Base-by-base conservation (phyloP, 108 stramenopile genomes). In the Cyclotella kingstonii region DNA sequence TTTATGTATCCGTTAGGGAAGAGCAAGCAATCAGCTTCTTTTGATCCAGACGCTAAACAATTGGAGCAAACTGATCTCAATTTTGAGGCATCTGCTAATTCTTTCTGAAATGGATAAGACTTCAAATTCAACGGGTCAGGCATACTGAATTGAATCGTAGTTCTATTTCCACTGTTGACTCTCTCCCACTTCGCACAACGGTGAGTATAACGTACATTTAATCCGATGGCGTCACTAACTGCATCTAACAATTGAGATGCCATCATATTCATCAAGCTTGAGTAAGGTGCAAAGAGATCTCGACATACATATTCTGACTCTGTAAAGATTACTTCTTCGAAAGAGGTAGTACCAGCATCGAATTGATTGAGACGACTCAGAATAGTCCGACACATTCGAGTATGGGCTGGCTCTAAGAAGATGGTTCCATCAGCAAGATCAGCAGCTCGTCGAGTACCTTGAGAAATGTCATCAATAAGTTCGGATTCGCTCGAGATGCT, bases 111-210 rank as follows among this genome's bases (percentile, higher is more conserved):
- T 38, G 66, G 56, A 50, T 58, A 68, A 1, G 42, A 18, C 15
- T 41, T 46, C 39, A 51, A 51, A 36, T 49, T 68, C 14, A 68
- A 41, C 0, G 66, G 66, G 51, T 68, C 66, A 11, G 66, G 66
- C 31, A 68, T 30, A 30, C 58, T 55, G 34, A 68, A 68, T 39
- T 68, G 66, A 14, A 68, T 44, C 25, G 66, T 68, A 25, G 66
- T 68, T 57, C 46, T 58, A 28, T 68, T 68, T 9, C 66, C 66
- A 23, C 52, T 58, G 40, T 57, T 58, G 36, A 50, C 57, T 34
- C 56, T 28, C 39, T 68, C 66, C 66, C 66, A 68, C 57, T 58
- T 57, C 49, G 66, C 66, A 58, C 66, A 68, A 6, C 66, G 46
- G 58, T 68, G 66, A 17, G 66, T 68, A 39, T 68, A 68, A 25